Percentiles rank a stretch among this genome's conserved stretches.
Conservation (phyloP, 108 stramenopile species). For the Skeletonema menzelii region DNA sequence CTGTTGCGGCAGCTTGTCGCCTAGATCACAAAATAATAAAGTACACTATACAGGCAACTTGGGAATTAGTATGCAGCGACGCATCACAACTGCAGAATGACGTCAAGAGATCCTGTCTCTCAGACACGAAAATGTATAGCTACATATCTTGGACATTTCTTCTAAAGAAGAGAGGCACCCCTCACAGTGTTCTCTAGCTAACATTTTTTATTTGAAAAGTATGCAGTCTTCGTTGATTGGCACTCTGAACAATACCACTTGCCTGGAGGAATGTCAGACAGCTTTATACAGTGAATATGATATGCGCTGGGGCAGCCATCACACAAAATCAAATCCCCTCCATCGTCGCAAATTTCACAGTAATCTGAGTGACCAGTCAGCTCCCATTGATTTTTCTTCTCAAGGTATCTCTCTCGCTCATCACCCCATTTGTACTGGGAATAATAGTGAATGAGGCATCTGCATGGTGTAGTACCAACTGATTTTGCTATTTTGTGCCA, state of each 20-base stretch:
- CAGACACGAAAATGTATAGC: too few species aligned
- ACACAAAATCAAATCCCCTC: constrained; percentile 68
- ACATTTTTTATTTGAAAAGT: too few species aligned
- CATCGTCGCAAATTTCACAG: constrained; percentile 57
- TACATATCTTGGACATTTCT: too few species aligned
- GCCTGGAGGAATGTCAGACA: constrained; percentile 68
- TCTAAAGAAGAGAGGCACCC: too few species aligned
- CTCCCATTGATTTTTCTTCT: constrained; percentile 51
- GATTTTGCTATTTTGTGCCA: constrained; percentile 52
- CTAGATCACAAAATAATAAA: background rate
- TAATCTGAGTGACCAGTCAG: constrained; percentile 39
- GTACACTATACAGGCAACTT: background rate
- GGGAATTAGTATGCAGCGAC: background rate
- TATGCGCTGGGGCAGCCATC: constrained; percentile 77
- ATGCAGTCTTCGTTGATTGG: constrained; percentile 7
- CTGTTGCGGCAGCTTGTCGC: too few species aligned
- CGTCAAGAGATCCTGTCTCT: background rate
- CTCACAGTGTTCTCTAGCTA: too few species aligned
- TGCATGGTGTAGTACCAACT: constrained; percentile 44
- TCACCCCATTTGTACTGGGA: constrained; percentile 46
- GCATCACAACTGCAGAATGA: background rate
- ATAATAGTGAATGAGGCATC: constrained; percentile 66
- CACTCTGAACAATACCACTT: constrained; percentile 84
- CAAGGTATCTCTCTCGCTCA: constrained; percentile 25
- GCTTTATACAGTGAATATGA: constrained; percentile 69